Conservation (phyloP, 2,329 filamentous ascomycete genomes). For the Alternaria arbusti region DNA sequence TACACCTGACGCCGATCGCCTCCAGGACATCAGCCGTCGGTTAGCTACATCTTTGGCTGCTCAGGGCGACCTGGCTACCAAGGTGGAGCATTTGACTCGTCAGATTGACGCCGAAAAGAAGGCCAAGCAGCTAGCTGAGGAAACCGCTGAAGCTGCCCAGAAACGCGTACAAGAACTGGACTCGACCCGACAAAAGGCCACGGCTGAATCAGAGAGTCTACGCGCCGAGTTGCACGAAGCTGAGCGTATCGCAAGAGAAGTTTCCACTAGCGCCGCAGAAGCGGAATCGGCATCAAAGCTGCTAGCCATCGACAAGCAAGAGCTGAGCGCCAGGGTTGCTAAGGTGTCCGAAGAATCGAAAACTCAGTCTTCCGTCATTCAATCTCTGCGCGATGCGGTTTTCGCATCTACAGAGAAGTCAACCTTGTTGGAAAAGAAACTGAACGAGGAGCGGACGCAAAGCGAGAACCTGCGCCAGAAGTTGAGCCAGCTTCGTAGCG, state of each 20-base stretch:
- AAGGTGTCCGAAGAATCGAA: slow-evolving; percentile 70
- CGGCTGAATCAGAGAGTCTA: slow-evolving; percentile 82
- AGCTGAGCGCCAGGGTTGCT: slow-evolving; percentile 72
- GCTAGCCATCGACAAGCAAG: slow-evolving; percentile 84
- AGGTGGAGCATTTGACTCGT: slow-evolving; percentile 69
- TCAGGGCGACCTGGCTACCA: slow-evolving; percentile 81
- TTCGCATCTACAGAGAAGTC: slow-evolving; percentile 79
- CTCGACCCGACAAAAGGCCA: slow-evolving; percentile 79
- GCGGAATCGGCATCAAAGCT: slow-evolving; percentile 76
- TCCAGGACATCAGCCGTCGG: slow-evolving; percentile 78
- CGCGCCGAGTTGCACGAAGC: slow-evolving; percentile 83
- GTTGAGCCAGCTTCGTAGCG: slow-evolving; percentile 75
- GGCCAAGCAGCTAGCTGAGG: slow-evolving; percentile 84
- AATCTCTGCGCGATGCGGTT: slow-evolving; percentile 78
- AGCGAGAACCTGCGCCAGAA: slow-evolving; percentile 79
- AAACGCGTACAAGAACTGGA: slow-evolving; percentile 85
- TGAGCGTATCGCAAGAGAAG: slow-evolving; percentile 79
- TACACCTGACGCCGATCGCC: slow-evolving; percentile 68
- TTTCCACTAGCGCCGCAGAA: slow-evolving; percentile 78
- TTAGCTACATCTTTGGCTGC: slow-evolving; percentile 80
- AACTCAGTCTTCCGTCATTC: slow-evolving; percentile 74
- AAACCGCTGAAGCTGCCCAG: slow-evolving; percentile 82
- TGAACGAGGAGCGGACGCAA: slow-evolving; percentile 80
- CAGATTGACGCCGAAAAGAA: slow-evolving; percentile 83
- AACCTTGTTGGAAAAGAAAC: slow-evolving; percentile 75